Evolutionary conservation across 2,329 filamentous ascomycete genomes (phyloP).

Genomic region (Lachnellula suecica): DNA sequence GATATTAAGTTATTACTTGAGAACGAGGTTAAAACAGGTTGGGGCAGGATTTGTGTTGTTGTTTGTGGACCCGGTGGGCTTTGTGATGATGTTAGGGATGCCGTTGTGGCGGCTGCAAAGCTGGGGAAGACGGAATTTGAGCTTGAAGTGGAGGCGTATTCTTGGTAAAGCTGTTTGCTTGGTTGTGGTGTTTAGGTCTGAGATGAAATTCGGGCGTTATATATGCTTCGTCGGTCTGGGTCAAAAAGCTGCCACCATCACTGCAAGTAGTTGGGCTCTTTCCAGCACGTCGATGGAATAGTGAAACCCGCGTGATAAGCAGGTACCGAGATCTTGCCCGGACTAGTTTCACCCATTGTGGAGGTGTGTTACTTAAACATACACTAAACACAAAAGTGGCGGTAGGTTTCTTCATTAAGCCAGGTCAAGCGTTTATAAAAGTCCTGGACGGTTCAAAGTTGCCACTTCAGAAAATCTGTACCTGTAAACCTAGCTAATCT

Average conservation of each 20-base stretch:
- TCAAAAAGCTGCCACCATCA: slow-evolving; percentile 6
- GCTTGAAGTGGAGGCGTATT: slow-evolving; percentile 32
- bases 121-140: slow-evolving; percentile 19
- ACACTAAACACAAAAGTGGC: slow-evolving; percentile 5
- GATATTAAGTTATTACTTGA: slow-evolving; percentile 32
- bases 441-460: slow-evolving; percentile 6
- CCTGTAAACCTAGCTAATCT: no score
- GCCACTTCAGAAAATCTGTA: slow-evolving; percentile 9
- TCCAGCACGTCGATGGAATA: slow-evolving; percentile 7
- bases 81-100: slow-evolving; percentile 41
- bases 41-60: slow-evolving; percentile 5
- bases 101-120: slow-evolving; percentile 29
- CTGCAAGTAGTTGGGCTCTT: slow-evolving; percentile 5
- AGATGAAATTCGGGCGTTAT: no score
- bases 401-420: slow-evolving; percentile 7
- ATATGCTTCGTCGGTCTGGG: slow-evolving; percentile 7
- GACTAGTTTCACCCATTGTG: slow-evolving; percentile 5
- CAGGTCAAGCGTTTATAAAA: slow-evolving; percentile 8
- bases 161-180: slow-evolving; percentile 25
- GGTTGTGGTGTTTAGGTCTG: no score
- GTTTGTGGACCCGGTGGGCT: slow-evolving; percentile 33
- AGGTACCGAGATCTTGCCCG: slow-evolving; percentile 7
- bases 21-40: slow-evolving; percentile 30
- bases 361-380: slow-evolving; percentile 9
- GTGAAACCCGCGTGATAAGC: slow-evolving; percentile 6